Base-by-base conservation (phyloP, 169 alveolate genomes). In the Eimeria zaria region DNA sequence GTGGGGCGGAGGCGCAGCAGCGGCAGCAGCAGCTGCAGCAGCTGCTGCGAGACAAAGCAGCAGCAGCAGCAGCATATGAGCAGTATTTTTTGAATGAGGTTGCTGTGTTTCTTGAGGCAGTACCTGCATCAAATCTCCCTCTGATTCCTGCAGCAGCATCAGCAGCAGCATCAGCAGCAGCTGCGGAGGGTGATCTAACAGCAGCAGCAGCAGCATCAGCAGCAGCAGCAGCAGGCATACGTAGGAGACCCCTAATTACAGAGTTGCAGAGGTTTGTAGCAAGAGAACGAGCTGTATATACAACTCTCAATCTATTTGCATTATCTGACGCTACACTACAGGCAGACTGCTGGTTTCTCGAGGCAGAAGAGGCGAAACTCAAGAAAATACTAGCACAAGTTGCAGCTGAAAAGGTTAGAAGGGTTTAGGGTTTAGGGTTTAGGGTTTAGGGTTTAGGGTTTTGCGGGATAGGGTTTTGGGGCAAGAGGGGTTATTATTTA, bases 231-330 rank as follows among this genome's bases (percentile, higher is more conserved):
- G 93, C 78, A 64, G 81, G 83, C 44, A 12, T 39, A 6, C 55
- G 80, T n/a, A 41, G 80, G 27, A 18, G 95, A 12, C 95, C 99
- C 44, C 97, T 98, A 36, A 98, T 99, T 44, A 99, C 99, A 97
- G 99, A 99, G 89, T 98, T 99, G 98, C 97, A 98, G 89, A 97
- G 99, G 69, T 99, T 99, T 96, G 97, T 99, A 91, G 94, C 98
- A 46, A 99, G 99, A 96, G 99, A 99, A 95, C 99, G 99, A 96
- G 98, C 99, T n/a, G 97, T 99, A 48, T 99, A 98, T 97, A 98
- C 98, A 20, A 98, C 98, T 14, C 98, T 99, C 67, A 99, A 99
- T 95, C 98, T 98, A 95, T 99, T 99, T 92, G 99, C 99, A 16
- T 76, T 92, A 22, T 44, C 83, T 39, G 96, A 91, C 62, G 96